Base-by-base conservation (phyloP, 192 early-diverging fungal genomes). In the Diversispora eburnea region DNA sequence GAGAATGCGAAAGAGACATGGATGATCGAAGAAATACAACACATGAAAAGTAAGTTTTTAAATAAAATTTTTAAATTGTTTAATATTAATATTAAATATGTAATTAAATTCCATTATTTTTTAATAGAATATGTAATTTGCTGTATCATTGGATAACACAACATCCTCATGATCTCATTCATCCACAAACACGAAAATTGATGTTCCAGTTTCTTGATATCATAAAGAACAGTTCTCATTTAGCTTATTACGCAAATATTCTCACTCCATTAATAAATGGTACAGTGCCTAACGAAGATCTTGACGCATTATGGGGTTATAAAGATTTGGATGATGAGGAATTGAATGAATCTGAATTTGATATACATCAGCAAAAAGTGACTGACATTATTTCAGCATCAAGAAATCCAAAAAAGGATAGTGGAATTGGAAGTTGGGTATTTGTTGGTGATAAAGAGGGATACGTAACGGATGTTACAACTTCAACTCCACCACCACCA, bases 81-180 rank as follows among this genome's bases (percentile, higher is more conserved):
- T 22, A 45, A 64, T 42, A 25, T 42, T 42, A 65, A 41, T 25
- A n/a, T 9, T 13, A n/a, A n/a, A n/a, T n/a, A n/a, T n/a, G 0
- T 45, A 25, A 22, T 19, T 65, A 45, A 6, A 19, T 64, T 9
- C 15, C 61, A 67, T 51, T 52, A 25, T 10, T 19, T 41, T 4
- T n/a, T n/a, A n/a, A 22, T 77, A 81, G 80, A 46, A 78, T 81
- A 17, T 81, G 80, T 39, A 72, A 64, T 20, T 75, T 77, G 12
- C 54, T 81, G 2, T 74, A 74, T 51, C 72, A 76, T 48, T 81
- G 80, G 80, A 73, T 81, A 25, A 81, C 60, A 51, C 63, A 78
- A 52, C 70, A 81, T 68, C 80, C 80, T n/a, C 73, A 81, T 20
- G 80, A 81, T 41, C 45, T 81, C 15, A 75, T 78, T 33, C 80